These are phyloP conservation scores for Sechiopsis laciniata DNA, from an alignment of 306 rosid genomes.

Conservation along the genomic window DNA sequence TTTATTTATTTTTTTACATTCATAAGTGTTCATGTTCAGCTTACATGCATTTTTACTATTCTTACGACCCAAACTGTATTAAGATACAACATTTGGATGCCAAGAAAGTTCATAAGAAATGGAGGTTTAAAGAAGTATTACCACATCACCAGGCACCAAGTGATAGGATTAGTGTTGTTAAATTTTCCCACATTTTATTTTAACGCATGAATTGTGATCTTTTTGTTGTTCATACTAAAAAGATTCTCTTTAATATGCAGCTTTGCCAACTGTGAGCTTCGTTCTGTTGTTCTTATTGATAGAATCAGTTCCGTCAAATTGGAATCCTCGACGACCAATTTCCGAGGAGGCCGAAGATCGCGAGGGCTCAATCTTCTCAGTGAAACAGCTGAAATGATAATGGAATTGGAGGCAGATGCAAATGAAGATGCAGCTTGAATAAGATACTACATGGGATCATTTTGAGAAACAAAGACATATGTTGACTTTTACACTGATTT, in stretches of 20 bases:
- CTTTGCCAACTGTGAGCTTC: conserved; percentile 86
- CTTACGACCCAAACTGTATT: too few relatives aligned
- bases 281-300: conserved; percentile 67
- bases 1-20: too few relatives aligned
- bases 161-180: conserved; percentile 30
- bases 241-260: conserved; percentile 35
- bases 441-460: not conserved
- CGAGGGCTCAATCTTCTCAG: conserved; percentile 44
- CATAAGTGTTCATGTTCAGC: too few relatives aligned
- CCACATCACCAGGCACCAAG: conserved; percentile 22
- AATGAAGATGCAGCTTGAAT: conserved; percentile 26
- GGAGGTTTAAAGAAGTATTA: not conserved
- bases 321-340: conserved; percentile 54
- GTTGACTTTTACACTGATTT: too few relatives aligned
- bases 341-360: conserved; percentile 67
- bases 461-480: too few relatives aligned
- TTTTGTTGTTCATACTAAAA: not conserved
- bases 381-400: conserved; percentile 36
- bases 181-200: not conserved
- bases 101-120: conserved; percentile 22
- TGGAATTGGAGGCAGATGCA: conserved; percentile 29
- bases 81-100: not conserved
- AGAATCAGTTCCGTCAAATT: conserved; percentile 19
- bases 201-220: not conserved
- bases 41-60: too few relatives aligned